A percentile compares a stretch with the other conserved stretches of the same genome.
Evolutionary conservation across 2,329 filamentous ascomycete genomes (phyloP).

Genomic region (Cladosporium velox): DNA sequence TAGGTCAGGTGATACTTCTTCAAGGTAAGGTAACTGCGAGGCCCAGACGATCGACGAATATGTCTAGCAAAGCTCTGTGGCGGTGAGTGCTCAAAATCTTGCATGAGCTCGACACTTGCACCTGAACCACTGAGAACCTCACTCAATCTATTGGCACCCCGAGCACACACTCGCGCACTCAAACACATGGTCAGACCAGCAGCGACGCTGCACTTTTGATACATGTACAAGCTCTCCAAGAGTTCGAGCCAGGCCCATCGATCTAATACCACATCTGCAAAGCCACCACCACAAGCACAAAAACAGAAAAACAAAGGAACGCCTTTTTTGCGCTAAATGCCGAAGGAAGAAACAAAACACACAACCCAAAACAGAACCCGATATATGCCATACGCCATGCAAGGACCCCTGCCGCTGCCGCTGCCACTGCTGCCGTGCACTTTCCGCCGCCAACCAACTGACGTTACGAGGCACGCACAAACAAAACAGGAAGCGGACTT

Average conservation of each 20-base stretch:
- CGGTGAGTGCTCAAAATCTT: neutral
- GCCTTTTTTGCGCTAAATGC: slow-evolving; percentile 8
- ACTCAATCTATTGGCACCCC: neutral
- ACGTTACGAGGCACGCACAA: neutral
- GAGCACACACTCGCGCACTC: neutral
- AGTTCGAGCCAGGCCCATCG: slow-evolving; percentile 1
- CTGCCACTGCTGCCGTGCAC: neutral
- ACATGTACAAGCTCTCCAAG: slow-evolving; percentile 11
- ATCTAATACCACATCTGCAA: neutral
- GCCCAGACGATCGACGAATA: neutral
- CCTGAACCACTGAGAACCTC: neutral
- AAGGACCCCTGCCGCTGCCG: neutral
- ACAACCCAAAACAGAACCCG: neutral
- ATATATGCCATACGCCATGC: slow-evolving; percentile 10
- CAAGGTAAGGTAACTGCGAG: neutral
- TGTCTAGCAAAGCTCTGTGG: neutral
- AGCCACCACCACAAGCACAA: neutral
- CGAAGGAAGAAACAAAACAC: neutral
- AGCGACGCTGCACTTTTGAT: slow-evolving; percentile 7
- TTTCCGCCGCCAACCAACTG: neutral
- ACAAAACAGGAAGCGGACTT: neutral
- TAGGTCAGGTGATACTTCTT: neutral
- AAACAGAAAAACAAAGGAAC: neutral
- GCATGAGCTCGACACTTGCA: neutral
- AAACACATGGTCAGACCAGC: neutral